A percentile compares a stretch with the other conserved stretches of the same genome.
Conservation (phyloP, 768 basidiomycete genomes). For the Suillus clintonianus region DNA sequence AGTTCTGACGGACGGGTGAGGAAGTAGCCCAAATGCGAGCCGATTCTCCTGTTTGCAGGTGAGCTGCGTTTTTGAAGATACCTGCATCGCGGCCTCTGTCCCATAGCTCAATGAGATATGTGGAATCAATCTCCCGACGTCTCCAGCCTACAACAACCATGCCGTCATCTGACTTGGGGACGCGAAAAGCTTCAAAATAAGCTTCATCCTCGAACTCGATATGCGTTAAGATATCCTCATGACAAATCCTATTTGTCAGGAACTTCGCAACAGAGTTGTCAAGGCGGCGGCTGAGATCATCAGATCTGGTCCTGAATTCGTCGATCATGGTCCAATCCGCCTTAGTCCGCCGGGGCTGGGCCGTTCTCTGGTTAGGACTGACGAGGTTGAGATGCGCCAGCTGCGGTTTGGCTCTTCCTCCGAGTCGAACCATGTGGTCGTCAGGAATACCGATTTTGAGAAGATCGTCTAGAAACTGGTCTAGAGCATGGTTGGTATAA, state of each 20-base stretch:
- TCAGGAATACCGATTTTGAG: slow-evolving; percentile 55
- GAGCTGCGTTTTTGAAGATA: slow-evolving; percentile 25
- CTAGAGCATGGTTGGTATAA: slow-evolving; percentile 68
- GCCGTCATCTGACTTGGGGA: slow-evolving; percentile 40
- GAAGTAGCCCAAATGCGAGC: slow-evolving; percentile 38
- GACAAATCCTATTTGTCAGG: slow-evolving; percentile 10
- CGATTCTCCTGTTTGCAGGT: slow-evolving; percentile 17
- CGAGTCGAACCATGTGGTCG: slow-evolving; percentile 48
- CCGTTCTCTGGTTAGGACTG: slow-evolving; percentile 30
- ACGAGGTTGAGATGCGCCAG: slow-evolving; percentile 46
- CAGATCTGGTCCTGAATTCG: slow-evolving; percentile 23
- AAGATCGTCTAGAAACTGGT: slow-evolving; percentile 60
- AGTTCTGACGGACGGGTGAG: slow-evolving; percentile 19
- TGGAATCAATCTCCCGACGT: slow-evolving; percentile 33
- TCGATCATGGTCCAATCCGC: slow-evolving; percentile 43
- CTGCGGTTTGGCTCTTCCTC: slow-evolving; percentile 48
- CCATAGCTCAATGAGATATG: slow-evolving; percentile 51
- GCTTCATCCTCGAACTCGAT: slow-evolving; percentile 50
- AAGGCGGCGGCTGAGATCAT: slow-evolving; percentile 15
- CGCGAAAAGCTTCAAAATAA: slow-evolving; percentile 41
- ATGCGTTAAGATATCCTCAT: slow-evolving; percentile 37
- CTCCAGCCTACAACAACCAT: slow-evolving; percentile 41
- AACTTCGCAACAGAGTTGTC: slow-evolving; percentile 29
- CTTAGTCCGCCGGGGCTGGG: slow-evolving; percentile 19
- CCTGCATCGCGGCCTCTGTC: slow-evolving; percentile 41